These are phyloP conservation scores for Coffea humblotiana DNA, from an alignment of 305 asterid genomes.

Conservation along the genomic window DNA sequence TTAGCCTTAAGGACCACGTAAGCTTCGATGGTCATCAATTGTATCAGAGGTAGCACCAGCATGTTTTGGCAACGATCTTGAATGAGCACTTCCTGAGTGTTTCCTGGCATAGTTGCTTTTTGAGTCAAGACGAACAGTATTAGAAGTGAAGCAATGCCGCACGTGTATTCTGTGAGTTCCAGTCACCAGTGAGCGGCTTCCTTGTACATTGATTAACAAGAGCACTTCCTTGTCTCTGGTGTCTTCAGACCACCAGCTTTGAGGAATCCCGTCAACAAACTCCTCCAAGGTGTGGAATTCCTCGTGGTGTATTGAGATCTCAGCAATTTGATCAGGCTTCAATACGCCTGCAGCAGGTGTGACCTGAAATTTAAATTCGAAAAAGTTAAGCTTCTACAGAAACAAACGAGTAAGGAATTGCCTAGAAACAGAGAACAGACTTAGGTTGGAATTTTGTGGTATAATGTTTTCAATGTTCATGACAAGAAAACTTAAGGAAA, in stretches of 20 bases:
- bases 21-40: slow-evolving; percentile 25
- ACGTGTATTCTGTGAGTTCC: slow-evolving; percentile 54
- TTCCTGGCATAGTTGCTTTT: slow-evolving; percentile 45
- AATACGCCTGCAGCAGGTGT: slow-evolving; percentile 76
- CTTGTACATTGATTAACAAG: slow-evolving; percentile 55
- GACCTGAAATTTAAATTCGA: slow-evolving; percentile 45
- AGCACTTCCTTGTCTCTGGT: slow-evolving; percentile 72
- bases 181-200: slow-evolving; percentile 55
- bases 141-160: slow-evolving; percentile 42
- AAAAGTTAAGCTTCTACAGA: neutral
- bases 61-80: slow-evolving; percentile 36
- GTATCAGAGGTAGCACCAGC: slow-evolving; percentile 27
- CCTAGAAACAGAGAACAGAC: neutral
- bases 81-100: slow-evolving; percentile 46
- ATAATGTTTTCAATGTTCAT: neutral
- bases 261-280: slow-evolving; percentile 61
- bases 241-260: slow-evolving; percentile 92
- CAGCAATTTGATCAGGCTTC: slow-evolving; percentile 69
- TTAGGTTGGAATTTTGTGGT: neutral
- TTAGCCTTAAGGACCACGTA: slow-evolving; percentile 29
- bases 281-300: slow-evolving; percentile 70
- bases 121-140: slow-evolving; percentile 30
- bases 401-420: neutral
- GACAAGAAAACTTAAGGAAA: neutral
- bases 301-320: slow-evolving; percentile 60